Evolutionary conservation across 1,139 yeast species (phyloP).

Genomic region (Hanseniaspora gamundiae): DNA sequence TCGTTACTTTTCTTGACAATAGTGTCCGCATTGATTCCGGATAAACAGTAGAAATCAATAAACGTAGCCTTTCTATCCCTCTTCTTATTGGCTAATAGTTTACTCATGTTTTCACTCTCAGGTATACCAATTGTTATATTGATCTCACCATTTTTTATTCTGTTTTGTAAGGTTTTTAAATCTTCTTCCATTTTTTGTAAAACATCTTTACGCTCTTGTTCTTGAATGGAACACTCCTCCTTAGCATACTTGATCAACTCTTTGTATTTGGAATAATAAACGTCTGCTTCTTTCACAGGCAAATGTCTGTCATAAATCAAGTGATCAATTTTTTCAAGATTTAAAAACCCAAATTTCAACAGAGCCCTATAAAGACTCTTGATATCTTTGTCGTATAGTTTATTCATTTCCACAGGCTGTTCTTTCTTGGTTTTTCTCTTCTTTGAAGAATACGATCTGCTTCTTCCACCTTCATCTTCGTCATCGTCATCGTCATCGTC

Average conservation of each 20-base stretch:
- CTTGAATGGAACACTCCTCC: slow-evolving; percentile 55
- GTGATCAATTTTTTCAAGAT: slow-evolving; percentile 67
- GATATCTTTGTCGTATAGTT: slow-evolving; percentile 73
- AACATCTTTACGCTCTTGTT: slow-evolving; percentile 42
- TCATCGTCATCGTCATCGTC: slow-evolving; percentile 18
- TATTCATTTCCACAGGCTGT: slow-evolving; percentile 25
- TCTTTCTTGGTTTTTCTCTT: slow-evolving; percentile 18
- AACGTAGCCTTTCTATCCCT: slow-evolving; percentile 80
- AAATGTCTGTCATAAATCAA: slow-evolving; percentile 83
- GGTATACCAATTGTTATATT: slow-evolving; percentile 16
- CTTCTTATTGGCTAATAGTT: slow-evolving; percentile 39
- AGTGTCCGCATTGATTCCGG: slow-evolving; percentile 83
- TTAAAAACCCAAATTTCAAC: slow-evolving; percentile 67
- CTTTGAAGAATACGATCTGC: slow-evolving; percentile 22
- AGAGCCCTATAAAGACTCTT: slow-evolving; percentile 79
- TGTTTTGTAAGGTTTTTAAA: slow-evolving; percentile 45
- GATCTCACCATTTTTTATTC: slow-evolving; percentile 32
- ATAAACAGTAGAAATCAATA: slow-evolving; percentile 82
- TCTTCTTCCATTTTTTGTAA: slow-evolving; percentile 49
- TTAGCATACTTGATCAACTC: slow-evolving; percentile 57
- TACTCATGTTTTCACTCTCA: slow-evolving; percentile 31
- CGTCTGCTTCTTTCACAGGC: slow-evolving; percentile 57
- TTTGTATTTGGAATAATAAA: slow-evolving; percentile 61
- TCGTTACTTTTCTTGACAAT: slow-evolving; percentile 75
- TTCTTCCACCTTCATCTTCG: slow-evolving; percentile 9